Conservation (phyloP, 352 stramenopile genomes). For the Pythium rhizo-oryzae region DNA sequence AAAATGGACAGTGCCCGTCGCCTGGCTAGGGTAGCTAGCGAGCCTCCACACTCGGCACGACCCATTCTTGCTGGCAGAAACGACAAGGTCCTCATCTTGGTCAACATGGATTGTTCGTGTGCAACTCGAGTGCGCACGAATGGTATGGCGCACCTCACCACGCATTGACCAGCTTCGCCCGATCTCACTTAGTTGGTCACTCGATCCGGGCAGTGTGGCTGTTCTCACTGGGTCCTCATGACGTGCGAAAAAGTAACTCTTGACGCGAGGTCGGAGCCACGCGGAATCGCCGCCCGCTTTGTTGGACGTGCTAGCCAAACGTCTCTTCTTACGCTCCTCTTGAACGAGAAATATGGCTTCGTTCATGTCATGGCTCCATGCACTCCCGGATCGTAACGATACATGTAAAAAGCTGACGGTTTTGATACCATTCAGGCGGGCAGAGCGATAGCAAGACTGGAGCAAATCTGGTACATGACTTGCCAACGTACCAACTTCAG, state of each 20-base stretch:
- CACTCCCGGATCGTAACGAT: constrained; percentile 36
- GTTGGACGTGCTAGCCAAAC: constrained; percentile 14
- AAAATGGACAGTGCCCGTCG: constrained; percentile 33
- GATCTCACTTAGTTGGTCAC: constrained; percentile 3
- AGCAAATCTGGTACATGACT: constrained; percentile 50
- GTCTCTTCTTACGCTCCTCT: constrained; percentile 47
- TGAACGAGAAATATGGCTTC: constrained; percentile 56
- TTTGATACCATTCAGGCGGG: constrained; percentile 60
- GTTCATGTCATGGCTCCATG: constrained; percentile 50
- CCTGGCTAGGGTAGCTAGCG: constrained; percentile 42
- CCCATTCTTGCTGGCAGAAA: constrained; percentile 74
- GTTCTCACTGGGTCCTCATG: constrained; percentile 18
- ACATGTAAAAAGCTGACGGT: constrained; percentile 66
- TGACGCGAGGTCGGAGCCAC: constrained; percentile 39
- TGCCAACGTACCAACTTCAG: constrained; percentile 5
- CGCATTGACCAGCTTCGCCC: constrained; percentile 35
- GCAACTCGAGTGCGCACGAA: constrained; percentile 68
- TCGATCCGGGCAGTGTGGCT: not conserved
- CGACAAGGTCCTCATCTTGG: constrained; percentile 55
- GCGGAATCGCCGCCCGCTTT: constrained; percentile 25
- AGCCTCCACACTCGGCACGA: constrained; percentile 75
- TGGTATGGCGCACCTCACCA: constrained; percentile 52
- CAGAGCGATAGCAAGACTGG: constrained; percentile 54
- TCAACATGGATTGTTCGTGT: constrained; percentile 61
- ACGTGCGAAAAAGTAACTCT: constrained; percentile 14